phyloP scores from a whole-genome alignment of 2,329 filamentous ascomycete species.

The Botrytis tulipae region DNA sequence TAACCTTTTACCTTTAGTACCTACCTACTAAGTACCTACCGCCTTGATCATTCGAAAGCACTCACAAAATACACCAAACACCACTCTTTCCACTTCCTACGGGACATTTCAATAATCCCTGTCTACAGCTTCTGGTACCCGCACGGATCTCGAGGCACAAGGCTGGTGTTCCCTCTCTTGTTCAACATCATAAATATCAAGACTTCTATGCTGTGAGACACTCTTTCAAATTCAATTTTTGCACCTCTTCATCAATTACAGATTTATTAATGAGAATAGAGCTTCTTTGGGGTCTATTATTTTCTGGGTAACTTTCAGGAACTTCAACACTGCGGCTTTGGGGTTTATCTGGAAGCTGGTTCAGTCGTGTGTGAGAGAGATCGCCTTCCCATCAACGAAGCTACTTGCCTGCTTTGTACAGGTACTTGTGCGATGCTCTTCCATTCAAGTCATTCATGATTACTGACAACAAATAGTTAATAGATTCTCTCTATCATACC shows the following conservation, averaged over 20 bases:
- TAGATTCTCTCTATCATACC: neutral
- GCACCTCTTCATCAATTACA: constrained; percentile 18
- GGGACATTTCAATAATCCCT: neutral
- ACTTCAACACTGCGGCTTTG: constrained; percentile 4
- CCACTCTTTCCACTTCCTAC: neutral
- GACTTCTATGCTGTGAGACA: constrained; percentile 15
- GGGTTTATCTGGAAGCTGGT: constrained; percentile 3
- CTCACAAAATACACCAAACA: neutral
- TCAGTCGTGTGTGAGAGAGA: constrained; percentile 3
- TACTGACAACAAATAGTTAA: neutral
- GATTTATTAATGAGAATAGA: constrained; percentile 12
- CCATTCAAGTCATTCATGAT: neutral
- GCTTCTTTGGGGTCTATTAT: neutral
- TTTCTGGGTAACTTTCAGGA: constrained; percentile 5
- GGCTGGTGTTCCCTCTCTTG: constrained; percentile 16
- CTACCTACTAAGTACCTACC: neutral
- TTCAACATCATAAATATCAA: constrained; percentile 15
- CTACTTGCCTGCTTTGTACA: constrained; percentile 11
- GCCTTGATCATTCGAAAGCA: neutral
- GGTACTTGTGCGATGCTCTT: constrained; percentile 16
- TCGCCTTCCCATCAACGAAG: constrained; percentile 8
- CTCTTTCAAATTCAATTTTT: constrained; percentile 10
- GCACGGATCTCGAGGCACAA: constrained; percentile 20
- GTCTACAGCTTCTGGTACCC: neutral
- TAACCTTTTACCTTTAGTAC: neutral